Evolutionary conservation across 768 basidiomycete genomes (phyloP).

Genomic region (Lyophyllum shimeji): DNA sequence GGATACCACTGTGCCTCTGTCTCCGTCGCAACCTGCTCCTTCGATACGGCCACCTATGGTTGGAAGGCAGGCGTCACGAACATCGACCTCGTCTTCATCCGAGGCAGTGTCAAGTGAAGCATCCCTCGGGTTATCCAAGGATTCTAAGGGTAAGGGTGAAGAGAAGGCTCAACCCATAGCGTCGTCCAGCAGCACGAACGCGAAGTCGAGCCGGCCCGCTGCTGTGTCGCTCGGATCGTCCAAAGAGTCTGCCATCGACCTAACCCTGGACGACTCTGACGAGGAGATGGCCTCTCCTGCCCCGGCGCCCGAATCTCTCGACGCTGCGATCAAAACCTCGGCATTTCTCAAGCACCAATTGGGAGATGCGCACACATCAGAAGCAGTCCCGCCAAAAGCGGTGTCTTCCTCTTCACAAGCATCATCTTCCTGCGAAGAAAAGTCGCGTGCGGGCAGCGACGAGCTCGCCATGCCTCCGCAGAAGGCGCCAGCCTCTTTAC

Average conservation of each 20-base stretch:
- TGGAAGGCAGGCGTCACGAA: background rate
- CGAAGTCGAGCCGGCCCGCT: background rate
- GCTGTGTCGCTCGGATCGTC: background rate
- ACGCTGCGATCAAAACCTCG: conserved; percentile 6
- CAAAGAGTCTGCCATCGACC: conserved; percentile 3
- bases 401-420: too few species aligned
- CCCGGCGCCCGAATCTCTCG: background rate
- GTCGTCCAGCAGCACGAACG: background rate
- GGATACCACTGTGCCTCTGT: background rate
- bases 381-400: too few species aligned
- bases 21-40: background rate
- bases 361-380: background rate
- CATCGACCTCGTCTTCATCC: background rate
- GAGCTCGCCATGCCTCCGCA: background rate
- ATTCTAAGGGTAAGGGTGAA: background rate
- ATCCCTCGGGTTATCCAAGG: background rate
- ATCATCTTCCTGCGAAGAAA: background rate
- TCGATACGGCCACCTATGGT: background rate
- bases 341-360: background rate
- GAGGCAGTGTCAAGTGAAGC: background rate
- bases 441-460: background rate
- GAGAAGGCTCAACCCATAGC: background rate
- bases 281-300: background rate
- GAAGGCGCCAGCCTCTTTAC: background rate
- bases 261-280: conserved; percentile 10